Evolutionary conservation across 495 filamentous ascomycete species (phyloP).

Genomic region (Acidiella bohemica): DNA sequence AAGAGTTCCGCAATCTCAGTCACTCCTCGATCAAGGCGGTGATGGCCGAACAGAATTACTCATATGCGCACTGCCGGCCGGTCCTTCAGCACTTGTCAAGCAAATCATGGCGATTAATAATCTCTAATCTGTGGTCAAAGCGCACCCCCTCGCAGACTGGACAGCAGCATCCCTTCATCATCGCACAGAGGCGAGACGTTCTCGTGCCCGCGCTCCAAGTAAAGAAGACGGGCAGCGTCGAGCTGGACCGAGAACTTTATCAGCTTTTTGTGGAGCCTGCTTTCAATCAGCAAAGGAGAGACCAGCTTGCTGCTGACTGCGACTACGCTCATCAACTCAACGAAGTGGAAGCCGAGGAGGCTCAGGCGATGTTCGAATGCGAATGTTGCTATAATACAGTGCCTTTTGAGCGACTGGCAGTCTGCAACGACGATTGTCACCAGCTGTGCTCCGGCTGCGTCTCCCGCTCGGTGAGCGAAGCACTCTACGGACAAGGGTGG

Average conservation of each 20-base stretch:
- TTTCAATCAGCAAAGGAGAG: constrained; percentile 37
- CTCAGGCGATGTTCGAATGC: constrained; percentile 67
- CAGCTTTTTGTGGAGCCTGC: constrained; percentile 51
- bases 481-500: constrained; percentile 88
- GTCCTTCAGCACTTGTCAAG: constrained; percentile 60
- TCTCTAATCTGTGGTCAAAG: constrained; percentile 59
- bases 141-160: constrained; percentile 48
- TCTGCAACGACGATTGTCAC: constrained; percentile 57
- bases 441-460: constrained; percentile 81
- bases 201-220: constrained; percentile 50
- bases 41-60: constrained; percentile 80
- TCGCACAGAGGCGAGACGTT: constrained; percentile 30
- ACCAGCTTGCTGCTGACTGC: constrained; percentile 51
- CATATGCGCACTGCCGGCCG: constrained; percentile 63
- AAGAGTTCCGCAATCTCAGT: constrained; percentile 74
- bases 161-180: constrained; percentile 49
- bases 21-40: constrained; percentile 74
- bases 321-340: constrained; percentile 55
- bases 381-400: constrained; percentile 73
- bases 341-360: constrained; percentile 57
- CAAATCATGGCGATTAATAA: constrained; percentile 74
- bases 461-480: constrained; percentile 61
- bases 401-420: constrained; percentile 68
- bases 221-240: constrained; percentile 56
- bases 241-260: constrained; percentile 70